phyloP scores from a whole-genome alignment of 352 stramenopile genomes.

The Phytopythium montanum region DNA sequence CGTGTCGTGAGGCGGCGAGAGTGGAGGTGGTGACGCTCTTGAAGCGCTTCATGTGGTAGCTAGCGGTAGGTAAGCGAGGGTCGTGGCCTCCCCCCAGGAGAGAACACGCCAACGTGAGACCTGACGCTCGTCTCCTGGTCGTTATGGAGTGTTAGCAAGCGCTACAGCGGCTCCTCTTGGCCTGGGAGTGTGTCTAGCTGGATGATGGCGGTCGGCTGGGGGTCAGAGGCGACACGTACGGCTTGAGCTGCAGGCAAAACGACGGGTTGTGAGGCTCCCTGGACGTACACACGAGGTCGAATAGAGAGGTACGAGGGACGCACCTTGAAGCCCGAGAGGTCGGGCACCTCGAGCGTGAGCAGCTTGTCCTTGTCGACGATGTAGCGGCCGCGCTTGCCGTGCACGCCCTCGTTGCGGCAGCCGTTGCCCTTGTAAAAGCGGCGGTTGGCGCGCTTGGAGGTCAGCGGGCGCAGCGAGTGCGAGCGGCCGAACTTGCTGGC shows the following conservation, averaged over 20 bases:
- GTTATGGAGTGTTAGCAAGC: not conserved
- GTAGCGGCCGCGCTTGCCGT: constrained; percentile 91
- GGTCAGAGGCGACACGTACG: constrained; percentile 79
- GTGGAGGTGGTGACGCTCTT: not conserved
- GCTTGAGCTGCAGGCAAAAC: constrained; percentile 55
- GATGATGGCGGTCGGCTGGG: constrained; percentile 44
- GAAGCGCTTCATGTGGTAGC: constrained; percentile 1
- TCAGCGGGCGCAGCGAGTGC: constrained; percentile 86
- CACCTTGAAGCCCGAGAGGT: constrained; percentile 92
- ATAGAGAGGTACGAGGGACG: too few relatives aligned
- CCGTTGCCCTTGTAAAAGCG: constrained; percentile 96
- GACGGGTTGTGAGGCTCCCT: too few relatives aligned
- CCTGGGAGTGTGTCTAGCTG: constrained; percentile 19
- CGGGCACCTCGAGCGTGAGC: constrained; percentile 90
- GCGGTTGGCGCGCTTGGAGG: constrained; percentile 92
- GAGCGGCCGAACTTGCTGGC: constrained; percentile 85
- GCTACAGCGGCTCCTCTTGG: not conserved
- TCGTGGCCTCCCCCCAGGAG: not conserved
- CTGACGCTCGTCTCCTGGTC: not conserved
- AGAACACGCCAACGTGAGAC: not conserved
- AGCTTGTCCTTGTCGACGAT: constrained; percentile 90
- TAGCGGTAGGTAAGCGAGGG: not conserved
- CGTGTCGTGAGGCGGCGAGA: constrained; percentile 44
- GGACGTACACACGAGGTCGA: too few relatives aligned
- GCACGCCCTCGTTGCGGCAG: constrained; percentile 90